Base-by-base conservation (phyloP, 1,139 yeast species). In the Candida sanyaensis region DNA sequence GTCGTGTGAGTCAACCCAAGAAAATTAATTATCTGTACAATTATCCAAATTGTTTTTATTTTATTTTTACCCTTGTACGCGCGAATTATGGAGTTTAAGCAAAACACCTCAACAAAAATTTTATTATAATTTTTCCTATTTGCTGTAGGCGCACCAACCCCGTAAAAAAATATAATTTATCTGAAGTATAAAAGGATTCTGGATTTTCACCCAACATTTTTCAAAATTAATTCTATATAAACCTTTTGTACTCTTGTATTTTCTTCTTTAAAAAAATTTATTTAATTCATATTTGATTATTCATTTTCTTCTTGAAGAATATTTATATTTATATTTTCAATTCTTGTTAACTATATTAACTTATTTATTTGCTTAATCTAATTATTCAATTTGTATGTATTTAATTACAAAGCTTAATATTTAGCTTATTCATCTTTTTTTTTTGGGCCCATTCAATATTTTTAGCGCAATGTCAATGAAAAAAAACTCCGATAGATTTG, bases 131-230 rank as follows among this genome's bases (percentile, higher is more conserved):
- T 26, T 26, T 6, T 26, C 4, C 6, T 26, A 26, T 2, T 26
- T 8, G 2, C 5, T 26, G 28, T 6, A 8, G 28, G 28, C 9
- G 9, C 28, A 8, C 28, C 9, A 26, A 26, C 28, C 28, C 21
- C 21, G 21, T 17, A 17, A 17, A 17, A 17, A 17, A 26, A 24
- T 24, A 24, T 5, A 6, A 26, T 6, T 6, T 3, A 26, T 26
- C 28, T n/a, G 10, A 28, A 12, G 34, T 32, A 32, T 32, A 32
- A 32, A 32, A 32, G 34, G 34, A 32, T n/a, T 32, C 34, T 2
- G 1, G 21, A 32, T 41, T 37, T 31, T 37, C 39, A 40, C 47
- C 45, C 45, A 45, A 45, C 27, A 45, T 21, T 46, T 46, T 32
- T 32, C 33, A 26, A 26, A 26, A 26, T 6, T 6, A 26, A 26